These are phyloP conservation scores for Thymus quinquecostatus DNA, from an alignment of 257 asterid genomes.

Conservation along the genomic window DNA sequence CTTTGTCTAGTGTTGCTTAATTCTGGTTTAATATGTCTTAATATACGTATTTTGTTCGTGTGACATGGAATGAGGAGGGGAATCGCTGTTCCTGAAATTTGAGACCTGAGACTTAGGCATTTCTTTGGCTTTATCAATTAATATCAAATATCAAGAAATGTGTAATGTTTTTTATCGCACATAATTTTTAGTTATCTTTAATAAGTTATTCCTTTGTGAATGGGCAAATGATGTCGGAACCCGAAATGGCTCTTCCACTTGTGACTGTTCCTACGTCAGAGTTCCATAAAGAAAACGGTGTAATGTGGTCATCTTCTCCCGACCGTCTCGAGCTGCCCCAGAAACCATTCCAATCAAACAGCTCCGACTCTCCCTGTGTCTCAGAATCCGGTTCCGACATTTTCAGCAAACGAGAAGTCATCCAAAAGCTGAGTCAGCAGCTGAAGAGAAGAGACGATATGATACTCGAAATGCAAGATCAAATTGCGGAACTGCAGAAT, in stretches of 20 bases:
- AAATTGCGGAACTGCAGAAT: slow-evolving; percentile 68
- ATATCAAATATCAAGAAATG: no score
- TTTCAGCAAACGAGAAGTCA: slow-evolving; percentile 83
- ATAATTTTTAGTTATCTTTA: background rate
- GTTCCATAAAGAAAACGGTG: slow-evolving; percentile 71
- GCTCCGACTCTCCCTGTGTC: slow-evolving; percentile 90
- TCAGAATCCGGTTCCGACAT: slow-evolving; percentile 94
- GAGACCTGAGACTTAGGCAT: background rate
- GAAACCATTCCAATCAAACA: slow-evolving; percentile 81
- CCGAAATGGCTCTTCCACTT: slow-evolving; percentile 74
- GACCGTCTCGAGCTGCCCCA: slow-evolving; percentile 84
- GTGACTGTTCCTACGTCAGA: slow-evolving; percentile 66
- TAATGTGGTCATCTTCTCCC: slow-evolving; percentile 80
- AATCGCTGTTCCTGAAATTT: background rate
- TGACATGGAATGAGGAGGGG: background rate
- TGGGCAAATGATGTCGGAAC: slow-evolving; percentile 54
- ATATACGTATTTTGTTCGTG: background rate
- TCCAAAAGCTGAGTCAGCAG: slow-evolving; percentile 89
- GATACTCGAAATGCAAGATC: slow-evolving; percentile 96
- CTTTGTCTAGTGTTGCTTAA: no score
- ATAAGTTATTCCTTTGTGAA: slow-evolving; percentile 33
- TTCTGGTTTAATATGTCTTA: no score
- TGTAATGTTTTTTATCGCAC: background rate
- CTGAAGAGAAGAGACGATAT: slow-evolving; percentile 89
- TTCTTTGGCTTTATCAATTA: no score